Evolutionary conservation across 257 asterid genomes (phyloP).

Genomic region (Phtheirospermum japonicum): DNA sequence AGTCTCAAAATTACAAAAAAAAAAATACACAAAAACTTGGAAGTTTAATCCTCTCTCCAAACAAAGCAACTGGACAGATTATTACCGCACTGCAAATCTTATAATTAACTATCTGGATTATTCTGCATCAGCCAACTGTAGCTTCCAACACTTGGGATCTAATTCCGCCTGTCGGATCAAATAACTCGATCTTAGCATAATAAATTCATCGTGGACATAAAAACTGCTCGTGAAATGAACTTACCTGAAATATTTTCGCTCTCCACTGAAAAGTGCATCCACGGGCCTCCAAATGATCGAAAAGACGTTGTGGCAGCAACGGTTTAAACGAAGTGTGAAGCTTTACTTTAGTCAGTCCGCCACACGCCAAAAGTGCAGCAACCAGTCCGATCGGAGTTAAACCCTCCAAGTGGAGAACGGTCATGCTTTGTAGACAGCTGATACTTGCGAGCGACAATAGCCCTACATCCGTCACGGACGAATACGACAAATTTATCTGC

Average conservation of each 20-base stretch:
- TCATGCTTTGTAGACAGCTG: slow-evolving; percentile 75
- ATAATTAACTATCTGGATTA: slow-evolving; percentile 1
- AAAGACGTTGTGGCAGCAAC: slow-evolving; percentile 48
- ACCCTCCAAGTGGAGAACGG: slow-evolving; percentile 56
- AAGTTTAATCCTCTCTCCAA: not conserved
- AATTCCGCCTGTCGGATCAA: slow-evolving; percentile 54
- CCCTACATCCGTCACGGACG: slow-evolving; percentile 78
- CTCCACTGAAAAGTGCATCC: slow-evolving; percentile 83
- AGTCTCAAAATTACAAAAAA: not conserved
- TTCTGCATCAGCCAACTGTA: slow-evolving; percentile 46
- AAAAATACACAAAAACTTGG: not conserved
- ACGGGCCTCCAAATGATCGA: slow-evolving; percentile 70
- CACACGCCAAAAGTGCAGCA: slow-evolving; percentile 72
- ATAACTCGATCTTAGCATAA: not conserved
- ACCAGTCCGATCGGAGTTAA: slow-evolving; percentile 64
- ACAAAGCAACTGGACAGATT: not conserved
- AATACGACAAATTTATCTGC: slow-evolving; percentile 81
- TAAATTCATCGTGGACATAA: not conserved
- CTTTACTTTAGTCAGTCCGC: slow-evolving; percentile 79
- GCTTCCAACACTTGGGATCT: slow-evolving; percentile 77
- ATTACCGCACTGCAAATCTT: not conserved
- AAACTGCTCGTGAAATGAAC: not conserved
- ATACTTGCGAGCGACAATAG: slow-evolving; percentile 69
- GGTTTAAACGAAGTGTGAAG: slow-evolving; percentile 64
- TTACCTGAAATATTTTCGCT: slow-evolving; percentile 64